Percentiles rank a stretch among this genome's conserved stretches.
Conservation (phyloP, 768 basidiomycete species). For the Lanmaoa pseudosensibilis region DNA sequence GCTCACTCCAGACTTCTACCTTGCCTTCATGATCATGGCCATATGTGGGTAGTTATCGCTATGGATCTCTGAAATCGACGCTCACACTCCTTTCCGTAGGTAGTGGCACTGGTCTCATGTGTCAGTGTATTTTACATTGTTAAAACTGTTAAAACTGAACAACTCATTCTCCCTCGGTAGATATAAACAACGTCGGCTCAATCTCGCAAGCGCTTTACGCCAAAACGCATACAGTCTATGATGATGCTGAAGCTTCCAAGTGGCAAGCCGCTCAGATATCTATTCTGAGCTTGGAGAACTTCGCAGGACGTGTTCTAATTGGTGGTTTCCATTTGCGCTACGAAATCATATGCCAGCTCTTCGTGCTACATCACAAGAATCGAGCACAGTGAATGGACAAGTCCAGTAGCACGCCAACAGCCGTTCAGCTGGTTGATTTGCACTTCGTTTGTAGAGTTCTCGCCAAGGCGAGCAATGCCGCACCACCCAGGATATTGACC, state of each 20-base stretch:
- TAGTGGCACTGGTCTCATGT: slow-evolving; percentile 71
- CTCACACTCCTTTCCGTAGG: slow-evolving; percentile 39
- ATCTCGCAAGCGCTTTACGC: slow-evolving; percentile 65
- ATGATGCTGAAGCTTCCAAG: slow-evolving; percentile 62
- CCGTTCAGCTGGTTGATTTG: too few species aligned
- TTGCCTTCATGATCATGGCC: slow-evolving; percentile 54
- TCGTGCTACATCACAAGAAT: too few species aligned
- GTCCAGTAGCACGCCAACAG: too few species aligned
- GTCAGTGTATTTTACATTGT: too few species aligned
- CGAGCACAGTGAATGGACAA: too few species aligned
- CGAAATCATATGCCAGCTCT: too few species aligned
- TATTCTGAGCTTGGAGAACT: slow-evolving; percentile 78
- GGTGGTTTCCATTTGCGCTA: slow-evolving; percentile 43
- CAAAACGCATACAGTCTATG: slow-evolving; percentile 49
- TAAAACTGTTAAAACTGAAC: too few species aligned
- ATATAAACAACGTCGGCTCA: too few species aligned
- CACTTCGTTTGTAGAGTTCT: too few species aligned
- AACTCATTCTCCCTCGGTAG: too few species aligned
- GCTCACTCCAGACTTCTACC: slow-evolving; percentile 59
- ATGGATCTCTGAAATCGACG: not conserved
- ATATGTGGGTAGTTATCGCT: slow-evolving; percentile 45
- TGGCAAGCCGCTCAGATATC: slow-evolving; percentile 89
- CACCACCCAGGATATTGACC: too few species aligned
- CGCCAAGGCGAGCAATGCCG: too few species aligned
- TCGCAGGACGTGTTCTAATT: slow-evolving; percentile 70